Conservation (phyloP, 176 grass and related monocot genomes). For the Bolboschoenus planiculmis region DNA sequence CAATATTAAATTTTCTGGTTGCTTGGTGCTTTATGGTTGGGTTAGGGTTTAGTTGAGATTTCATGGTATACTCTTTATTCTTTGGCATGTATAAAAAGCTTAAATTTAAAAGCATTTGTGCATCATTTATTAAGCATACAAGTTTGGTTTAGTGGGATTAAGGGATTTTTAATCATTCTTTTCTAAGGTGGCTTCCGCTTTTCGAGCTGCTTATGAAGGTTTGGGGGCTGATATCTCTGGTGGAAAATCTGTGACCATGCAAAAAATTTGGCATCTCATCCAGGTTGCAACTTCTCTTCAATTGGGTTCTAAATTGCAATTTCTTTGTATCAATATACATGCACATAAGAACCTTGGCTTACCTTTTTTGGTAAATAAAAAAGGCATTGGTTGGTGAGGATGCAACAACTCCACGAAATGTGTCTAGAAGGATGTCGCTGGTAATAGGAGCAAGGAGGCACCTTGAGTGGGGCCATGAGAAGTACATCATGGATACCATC, state of each 20-base stretch:
- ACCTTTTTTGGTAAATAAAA: slow-evolving; percentile 7
- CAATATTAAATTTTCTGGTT: neutral
- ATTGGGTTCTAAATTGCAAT: neutral
- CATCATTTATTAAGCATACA: neutral
- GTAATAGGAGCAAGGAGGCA: slow-evolving; percentile 76
- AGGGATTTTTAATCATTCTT: slow-evolving; percentile 15
- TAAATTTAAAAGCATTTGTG: neutral
- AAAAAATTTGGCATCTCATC: slow-evolving; percentile 93
- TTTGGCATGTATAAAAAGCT: neutral
- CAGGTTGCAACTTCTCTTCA: slow-evolving; percentile 45
- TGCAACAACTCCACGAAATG: slow-evolving; percentile 30
- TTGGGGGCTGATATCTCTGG: slow-evolving; percentile 54
- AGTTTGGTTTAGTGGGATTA: neutral
- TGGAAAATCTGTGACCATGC: slow-evolving; percentile 80
- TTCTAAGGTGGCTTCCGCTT: slow-evolving; percentile 73
- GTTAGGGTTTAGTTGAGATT: neutral
- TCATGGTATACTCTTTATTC: slow-evolving; percentile 1
- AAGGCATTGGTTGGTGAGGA: slow-evolving; percentile 92
- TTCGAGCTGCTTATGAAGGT: slow-evolving; percentile 69
- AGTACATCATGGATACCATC: slow-evolving; percentile 90
- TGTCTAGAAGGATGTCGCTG: slow-evolving; percentile 52
- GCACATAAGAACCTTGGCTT: neutral
- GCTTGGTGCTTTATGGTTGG: neutral
- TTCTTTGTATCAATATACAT: neutral
- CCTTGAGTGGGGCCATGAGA: slow-evolving; percentile 98